Evolutionary conservation across 495 filamentous ascomycete species (phyloP), one percentile per base, ranked within the genome.

Genomic region (Neurospora intermedia): DNA sequence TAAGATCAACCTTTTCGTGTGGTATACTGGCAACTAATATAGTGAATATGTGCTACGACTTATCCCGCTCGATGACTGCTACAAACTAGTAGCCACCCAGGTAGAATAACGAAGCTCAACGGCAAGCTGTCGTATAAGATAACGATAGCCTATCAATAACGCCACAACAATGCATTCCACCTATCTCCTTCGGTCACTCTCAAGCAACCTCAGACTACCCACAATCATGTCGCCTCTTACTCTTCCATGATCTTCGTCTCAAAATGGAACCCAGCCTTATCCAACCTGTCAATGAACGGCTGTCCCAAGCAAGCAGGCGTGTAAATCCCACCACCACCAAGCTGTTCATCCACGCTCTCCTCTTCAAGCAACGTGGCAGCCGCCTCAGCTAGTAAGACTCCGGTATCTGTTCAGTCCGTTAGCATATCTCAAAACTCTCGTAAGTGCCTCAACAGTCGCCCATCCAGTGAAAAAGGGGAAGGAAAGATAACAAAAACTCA

Each of bases 271-370:
- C 92, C 92, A 16, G 83, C 87, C 69, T 85, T 84, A 16, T 88
- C 84, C 73, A 95, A 78, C 54, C 92, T 87, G 77, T 96, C 90
- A 72, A 96, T 85, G 77, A 88, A 94, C 40, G 85, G 84, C 80
- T 94, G 91, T 0, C 94, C 94, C 45, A 97, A 81, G 46, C 88
- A 92, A n/a, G 93, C 91, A n/a, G 94, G 87, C 1, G 94, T 97
- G 23, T 94, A 89, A 35, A 96, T 46, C 0, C 79, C 83, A 11
- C 93, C 93, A 35, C 92, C 90, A 0, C 86, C 83, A 1, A 92
- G 84, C 23, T 87, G 83, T 42, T 88, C 77, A 69, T 89, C 88
- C 41, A 31, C 54, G 23, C 23, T 31, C 23, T 66, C 54, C 10
- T 92, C 87, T 35, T 89, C 83, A 18, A 96, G 83, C 41, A 97